A percentile compares a stretch with the other conserved stretches of the same genome.
These are phyloP conservation scores for Quercus suber DNA, from an alignment of 306 rosid species.

Conservation along the genomic window DNA sequence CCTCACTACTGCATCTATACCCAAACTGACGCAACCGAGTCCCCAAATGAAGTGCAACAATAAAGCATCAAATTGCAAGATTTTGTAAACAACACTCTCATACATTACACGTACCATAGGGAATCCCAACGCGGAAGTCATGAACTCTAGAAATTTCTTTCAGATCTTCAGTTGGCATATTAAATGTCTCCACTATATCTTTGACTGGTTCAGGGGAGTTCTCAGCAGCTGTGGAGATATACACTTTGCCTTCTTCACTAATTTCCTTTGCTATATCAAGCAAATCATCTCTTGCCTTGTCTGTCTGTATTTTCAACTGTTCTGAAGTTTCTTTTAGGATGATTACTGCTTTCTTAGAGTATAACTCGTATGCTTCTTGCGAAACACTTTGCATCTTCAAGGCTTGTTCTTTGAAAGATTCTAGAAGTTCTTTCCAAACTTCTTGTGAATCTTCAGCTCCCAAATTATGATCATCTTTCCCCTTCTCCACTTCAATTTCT, in stretches of 20 bases:
- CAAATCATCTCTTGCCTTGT: conserved; percentile 63
- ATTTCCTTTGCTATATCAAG: conserved; percentile 59
- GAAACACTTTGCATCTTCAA: conserved; percentile 65
- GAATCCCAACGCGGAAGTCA: conserved; percentile 88
- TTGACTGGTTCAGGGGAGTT: conserved; percentile 76
- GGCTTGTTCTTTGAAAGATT: conserved; percentile 82
- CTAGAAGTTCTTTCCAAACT: conserved; percentile 72
- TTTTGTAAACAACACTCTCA: not conserved
- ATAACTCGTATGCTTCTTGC: conserved; percentile 76
- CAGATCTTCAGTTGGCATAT: conserved; percentile 57
- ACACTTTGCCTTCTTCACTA: conserved; percentile 73
- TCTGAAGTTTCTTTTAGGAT: conserved; percentile 66
- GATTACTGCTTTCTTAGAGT: conserved; percentile 70
- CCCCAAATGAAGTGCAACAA: not conserved
- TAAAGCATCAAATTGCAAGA: not conserved
- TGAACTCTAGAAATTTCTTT: conserved; percentile 51
- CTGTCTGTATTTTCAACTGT: conserved; percentile 79
- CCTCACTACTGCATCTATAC: not conserved
- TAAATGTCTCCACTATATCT: conserved; percentile 73
- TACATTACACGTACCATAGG: conserved; percentile 70
- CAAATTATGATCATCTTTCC: conserved; percentile 26
- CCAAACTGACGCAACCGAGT: not conserved
- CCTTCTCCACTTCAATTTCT: conserved; percentile 58
- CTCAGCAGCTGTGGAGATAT: conserved; percentile 60
- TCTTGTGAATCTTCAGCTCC: conserved; percentile 64